Evolutionary conservation across 2,329 filamentous ascomycete genomes (phyloP).

Genomic region (Pseudocercospora pini-densiflorae): DNA sequence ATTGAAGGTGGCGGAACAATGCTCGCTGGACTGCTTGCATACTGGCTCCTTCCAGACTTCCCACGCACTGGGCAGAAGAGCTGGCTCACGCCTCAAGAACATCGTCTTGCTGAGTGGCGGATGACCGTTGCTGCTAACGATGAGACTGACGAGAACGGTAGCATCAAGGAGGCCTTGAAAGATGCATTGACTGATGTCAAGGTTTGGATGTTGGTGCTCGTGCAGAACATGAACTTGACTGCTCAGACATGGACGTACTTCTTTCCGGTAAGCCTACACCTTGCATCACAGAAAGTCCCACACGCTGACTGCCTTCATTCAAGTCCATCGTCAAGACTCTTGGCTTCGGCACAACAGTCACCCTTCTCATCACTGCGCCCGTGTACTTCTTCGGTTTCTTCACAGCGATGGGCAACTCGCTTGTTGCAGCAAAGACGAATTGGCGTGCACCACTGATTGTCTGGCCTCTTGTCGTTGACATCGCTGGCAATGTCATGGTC

Average conservation of each 20-base stretch:
- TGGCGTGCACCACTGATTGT: conserved; percentile 2
- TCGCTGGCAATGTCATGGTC: conserved; percentile 13
- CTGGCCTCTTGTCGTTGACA: conserved; percentile 8
- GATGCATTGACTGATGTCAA: conserved; percentile 9
- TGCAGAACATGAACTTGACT: conserved; percentile 7
- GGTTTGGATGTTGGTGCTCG: conserved; percentile 1
- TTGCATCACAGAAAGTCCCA: too few relatives aligned
- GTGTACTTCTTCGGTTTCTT: conserved; percentile 11
- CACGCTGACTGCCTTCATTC: too few relatives aligned
- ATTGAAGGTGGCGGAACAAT: conserved; percentile 11
- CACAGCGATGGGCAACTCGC: conserved; percentile 1
- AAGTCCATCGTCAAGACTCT: conserved; percentile 12
- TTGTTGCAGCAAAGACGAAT: conserved; percentile 1
- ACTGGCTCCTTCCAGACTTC: conserved; percentile 6
- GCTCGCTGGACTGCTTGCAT: conserved; percentile 9
- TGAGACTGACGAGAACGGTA: conserved; percentile 10
- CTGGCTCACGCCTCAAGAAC: conserved; percentile 13
- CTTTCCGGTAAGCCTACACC: not conserved
- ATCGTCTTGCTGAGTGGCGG: conserved; percentile 7
- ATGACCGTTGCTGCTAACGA: conserved; percentile 6
- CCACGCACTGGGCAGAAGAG: not conserved
- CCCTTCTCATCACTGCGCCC: conserved; percentile 9
- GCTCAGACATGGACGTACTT: conserved; percentile 15
- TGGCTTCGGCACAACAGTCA: conserved; percentile 1
- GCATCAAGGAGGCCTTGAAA: not conserved